These are phyloP conservation scores for Apiotrichum montevideense DNA, from an alignment of 1,284 basidiomycete species.

Conservation along the genomic window DNA sequence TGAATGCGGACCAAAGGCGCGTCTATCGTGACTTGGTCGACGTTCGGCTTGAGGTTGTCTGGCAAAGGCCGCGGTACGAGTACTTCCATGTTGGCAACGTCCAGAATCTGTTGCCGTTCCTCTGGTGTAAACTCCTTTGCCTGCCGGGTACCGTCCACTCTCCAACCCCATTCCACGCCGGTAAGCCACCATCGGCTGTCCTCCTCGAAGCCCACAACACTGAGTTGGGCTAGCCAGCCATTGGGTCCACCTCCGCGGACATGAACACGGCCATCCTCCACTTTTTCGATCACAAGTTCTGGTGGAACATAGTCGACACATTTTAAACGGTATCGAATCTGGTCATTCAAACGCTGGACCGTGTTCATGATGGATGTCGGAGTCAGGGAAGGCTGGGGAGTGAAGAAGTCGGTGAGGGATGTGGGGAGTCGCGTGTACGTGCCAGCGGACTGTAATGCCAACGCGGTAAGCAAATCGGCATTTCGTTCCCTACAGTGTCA, in stretches of 20 bases:
- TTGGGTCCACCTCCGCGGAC: slow-evolving; percentile 23
- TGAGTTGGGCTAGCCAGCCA: slow-evolving; percentile 37
- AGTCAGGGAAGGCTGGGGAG: slow-evolving; percentile 27
- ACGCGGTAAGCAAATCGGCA: slow-evolving; percentile 39
- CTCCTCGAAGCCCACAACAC: slow-evolving; percentile 34
- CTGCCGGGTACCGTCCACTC: slow-evolving; percentile 10
- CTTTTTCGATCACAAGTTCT: slow-evolving; percentile 30
- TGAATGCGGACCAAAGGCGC: slow-evolving; percentile 37
- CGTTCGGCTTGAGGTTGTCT: slow-evolving; percentile 4
- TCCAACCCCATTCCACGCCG: slow-evolving; percentile 41
- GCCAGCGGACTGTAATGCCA: slow-evolving; percentile 29
- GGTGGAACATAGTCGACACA: slow-evolving; percentile 40
- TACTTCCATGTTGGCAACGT: slow-evolving; percentile 35
- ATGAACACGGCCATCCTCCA: slow-evolving; percentile 35
- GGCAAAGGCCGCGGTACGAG: slow-evolving; percentile 19
- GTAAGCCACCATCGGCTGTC: slow-evolving; percentile 40
- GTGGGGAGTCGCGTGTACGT: slow-evolving; percentile 35
- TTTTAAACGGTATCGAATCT: slow-evolving; percentile 35
- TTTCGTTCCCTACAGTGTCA: slow-evolving; percentile 30
- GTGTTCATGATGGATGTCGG: slow-evolving; percentile 26
- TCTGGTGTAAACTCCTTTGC: slow-evolving; percentile 23
- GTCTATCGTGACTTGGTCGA: slow-evolving; percentile 19
- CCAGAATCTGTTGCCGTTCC: slow-evolving; percentile 36
- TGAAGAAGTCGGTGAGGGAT: slow-evolving; percentile 29
- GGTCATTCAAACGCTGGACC: slow-evolving; percentile 32